These are phyloP conservation scores for Cyberlindnera samutprakarnensis DNA, from an alignment of 805 yeast species.

Conservation along the genomic window DNA sequence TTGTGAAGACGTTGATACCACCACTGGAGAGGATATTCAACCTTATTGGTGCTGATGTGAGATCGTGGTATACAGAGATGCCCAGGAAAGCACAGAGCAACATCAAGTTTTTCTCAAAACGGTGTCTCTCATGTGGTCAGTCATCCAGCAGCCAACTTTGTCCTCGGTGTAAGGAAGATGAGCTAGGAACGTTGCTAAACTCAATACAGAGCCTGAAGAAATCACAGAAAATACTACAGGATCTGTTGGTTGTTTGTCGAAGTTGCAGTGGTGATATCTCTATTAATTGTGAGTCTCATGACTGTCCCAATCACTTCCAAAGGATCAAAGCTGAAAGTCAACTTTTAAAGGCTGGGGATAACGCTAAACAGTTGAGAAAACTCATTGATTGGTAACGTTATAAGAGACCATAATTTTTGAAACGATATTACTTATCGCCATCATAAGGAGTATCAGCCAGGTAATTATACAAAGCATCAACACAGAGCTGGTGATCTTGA, in stretches of 20 bases:
- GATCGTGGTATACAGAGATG: slow-evolving; percentile 67
- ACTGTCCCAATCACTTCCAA: slow-evolving; percentile 56
- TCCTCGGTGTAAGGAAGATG: slow-evolving; percentile 26
- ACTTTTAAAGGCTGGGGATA: slow-evolving; percentile 16
- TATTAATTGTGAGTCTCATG: slow-evolving; percentile 48
- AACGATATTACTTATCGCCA: too few relatives aligned
- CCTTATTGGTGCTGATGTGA: slow-evolving; percentile 73
- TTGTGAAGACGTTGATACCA: slow-evolving; percentile 76
- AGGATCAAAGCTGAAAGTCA: slow-evolving; percentile 35
- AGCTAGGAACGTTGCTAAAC: slow-evolving; percentile 28
- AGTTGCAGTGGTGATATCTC: slow-evolving; percentile 27
- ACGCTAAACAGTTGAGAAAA: slow-evolving; percentile 3
- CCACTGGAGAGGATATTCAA: slow-evolving; percentile 83
- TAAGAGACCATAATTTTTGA: too few relatives aligned
- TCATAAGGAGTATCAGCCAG: too few relatives aligned
- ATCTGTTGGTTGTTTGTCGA: slow-evolving; percentile 28
- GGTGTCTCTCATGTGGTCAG: slow-evolving; percentile 17
- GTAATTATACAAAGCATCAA: slow-evolving; percentile 22
- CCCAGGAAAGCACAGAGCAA: too few relatives aligned
- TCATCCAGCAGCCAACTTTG: slow-evolving; percentile 25
- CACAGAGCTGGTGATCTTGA: slow-evolving; percentile 45
- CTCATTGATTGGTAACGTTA: slow-evolving; percentile 7
- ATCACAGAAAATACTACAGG: slow-evolving; percentile 23
- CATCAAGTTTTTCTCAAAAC: too few relatives aligned
- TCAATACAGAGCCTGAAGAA: slow-evolving; percentile 22